Percentiles rank a stretch among this genome's conserved stretches.
Conservation (phyloP, 805 yeast species). For the Lipomyces yamadae region DNA sequence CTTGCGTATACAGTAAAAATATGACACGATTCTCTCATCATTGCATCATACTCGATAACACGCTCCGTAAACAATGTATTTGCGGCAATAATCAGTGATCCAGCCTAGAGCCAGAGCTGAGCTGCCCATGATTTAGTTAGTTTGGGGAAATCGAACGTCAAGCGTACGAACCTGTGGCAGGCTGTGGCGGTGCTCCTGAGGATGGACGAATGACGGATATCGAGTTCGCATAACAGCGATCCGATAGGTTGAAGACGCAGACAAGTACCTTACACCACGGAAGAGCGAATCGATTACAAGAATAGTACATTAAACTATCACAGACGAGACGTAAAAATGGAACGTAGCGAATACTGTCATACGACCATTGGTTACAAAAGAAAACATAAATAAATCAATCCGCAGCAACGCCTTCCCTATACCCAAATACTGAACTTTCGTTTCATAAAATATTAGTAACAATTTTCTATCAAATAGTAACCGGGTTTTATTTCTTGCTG, state of each 20-base stretch:
- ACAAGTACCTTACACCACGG: neutral
- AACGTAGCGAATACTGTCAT: neutral
- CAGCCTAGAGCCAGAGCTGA: too few relatives aligned
- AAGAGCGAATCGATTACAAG: neutral
- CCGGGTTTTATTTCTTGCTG: constrained; percentile 7
- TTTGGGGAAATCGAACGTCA: too few relatives aligned
- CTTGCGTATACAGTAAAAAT: neutral
- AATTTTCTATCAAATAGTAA: neutral
- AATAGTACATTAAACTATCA: neutral
- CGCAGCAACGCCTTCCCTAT: neutral
- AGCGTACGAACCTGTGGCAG: too few relatives aligned
- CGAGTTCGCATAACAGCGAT: neutral
- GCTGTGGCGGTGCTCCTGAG: neutral
- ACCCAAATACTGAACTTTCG: neutral
- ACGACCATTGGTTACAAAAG: neutral
- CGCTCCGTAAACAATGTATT: neutral
- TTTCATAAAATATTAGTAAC: neutral
- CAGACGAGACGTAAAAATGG: neutral
- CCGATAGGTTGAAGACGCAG: neutral
- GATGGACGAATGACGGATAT: neutral
- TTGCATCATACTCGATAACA: neutral
- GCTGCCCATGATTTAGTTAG: too few relatives aligned
- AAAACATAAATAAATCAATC: neutral
- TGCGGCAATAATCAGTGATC: too few relatives aligned
- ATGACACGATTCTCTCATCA: neutral